Conservation (phyloP, 1,284 basidiomycete genomes). For the Pseudomicrostroma phylloplanum region DNA sequence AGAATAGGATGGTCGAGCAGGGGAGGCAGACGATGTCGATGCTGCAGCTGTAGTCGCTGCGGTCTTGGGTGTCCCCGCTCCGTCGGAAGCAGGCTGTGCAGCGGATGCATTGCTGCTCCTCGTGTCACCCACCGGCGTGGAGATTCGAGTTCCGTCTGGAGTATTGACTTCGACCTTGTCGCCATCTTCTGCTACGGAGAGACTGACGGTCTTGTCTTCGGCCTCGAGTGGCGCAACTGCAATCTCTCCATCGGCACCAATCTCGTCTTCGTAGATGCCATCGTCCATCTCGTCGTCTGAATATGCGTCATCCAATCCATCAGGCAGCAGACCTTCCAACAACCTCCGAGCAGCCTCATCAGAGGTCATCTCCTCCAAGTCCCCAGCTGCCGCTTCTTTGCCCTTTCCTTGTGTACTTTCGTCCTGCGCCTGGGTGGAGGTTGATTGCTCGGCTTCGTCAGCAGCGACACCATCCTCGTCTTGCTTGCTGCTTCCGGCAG, state of each 20-base stretch:
- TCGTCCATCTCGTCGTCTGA: constrained; percentile 41
- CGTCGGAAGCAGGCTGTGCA: constrained; percentile 8
- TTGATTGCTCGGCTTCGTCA: constrained; percentile 15
- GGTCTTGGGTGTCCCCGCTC: constrained; percentile 39
- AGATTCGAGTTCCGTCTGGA: constrained; percentile 85
- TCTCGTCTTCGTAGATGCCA: constrained; percentile 36
- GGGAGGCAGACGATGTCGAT: constrained; percentile 15
- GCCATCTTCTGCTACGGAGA: constrained; percentile 36
- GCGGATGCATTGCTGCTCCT: constrained; percentile 20
- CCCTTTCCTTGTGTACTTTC: not conserved
- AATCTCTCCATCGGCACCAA: constrained; percentile 60
- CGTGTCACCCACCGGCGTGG: constrained; percentile 64
- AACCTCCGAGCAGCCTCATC: constrained; percentile 34
- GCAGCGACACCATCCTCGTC: constrained; percentile 32
- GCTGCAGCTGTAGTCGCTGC: constrained; percentile 15
- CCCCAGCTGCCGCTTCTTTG: constrained; percentile 2
- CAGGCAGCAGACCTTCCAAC: constrained; percentile 34
- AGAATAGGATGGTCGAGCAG: constrained; percentile 67
- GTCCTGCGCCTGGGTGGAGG: not conserved
- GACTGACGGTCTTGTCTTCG: constrained; percentile 38
- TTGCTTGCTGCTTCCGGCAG: constrained; percentile 49
- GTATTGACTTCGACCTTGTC: constrained; percentile 83
- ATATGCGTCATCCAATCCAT: constrained; percentile 31
- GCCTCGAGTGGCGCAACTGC: constrained; percentile 42
- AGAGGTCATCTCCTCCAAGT: constrained; percentile 8